Conservation (phyloP, 805 yeast species). For the Ogataea wickerhamii region DNA sequence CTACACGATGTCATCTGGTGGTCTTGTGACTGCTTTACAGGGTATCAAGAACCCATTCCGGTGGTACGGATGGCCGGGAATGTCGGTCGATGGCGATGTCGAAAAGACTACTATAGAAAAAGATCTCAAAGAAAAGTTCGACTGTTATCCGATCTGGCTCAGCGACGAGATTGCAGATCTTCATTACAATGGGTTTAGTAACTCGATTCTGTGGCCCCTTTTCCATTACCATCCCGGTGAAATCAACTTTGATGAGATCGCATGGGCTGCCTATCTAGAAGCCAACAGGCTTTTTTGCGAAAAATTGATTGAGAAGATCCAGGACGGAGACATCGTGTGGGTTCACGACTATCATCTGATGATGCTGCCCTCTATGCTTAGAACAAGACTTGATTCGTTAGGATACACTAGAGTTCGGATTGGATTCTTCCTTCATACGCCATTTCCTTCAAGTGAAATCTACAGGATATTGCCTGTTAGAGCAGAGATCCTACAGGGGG, state of each 20-base stretch:
- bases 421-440: slow-evolving; percentile 95
- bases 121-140: slow-evolving; percentile 73
- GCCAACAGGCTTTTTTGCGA: slow-evolving; percentile 83
- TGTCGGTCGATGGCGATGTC: slow-evolving; percentile 68
- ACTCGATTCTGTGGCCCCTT: slow-evolving; percentile 94
- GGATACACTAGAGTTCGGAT: slow-evolving; percentile 57
- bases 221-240: slow-evolving; percentile 99
- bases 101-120: slow-evolving; percentile 66
- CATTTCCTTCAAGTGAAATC: slow-evolving; percentile 96
- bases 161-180: slow-evolving; percentile 89
- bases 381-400: slow-evolving; percentile 52
- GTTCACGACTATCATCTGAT: slow-evolving; percentile 96
- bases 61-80: slow-evolving; percentile 99
- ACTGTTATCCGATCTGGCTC: slow-evolving; percentile 85
- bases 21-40: slow-evolving; percentile 91
- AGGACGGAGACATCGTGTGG: slow-evolving; percentile 90
- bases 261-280: slow-evolving; percentile 96
- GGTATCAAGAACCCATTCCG: slow-evolving; percentile 87
- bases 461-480: slow-evolving; percentile 95
- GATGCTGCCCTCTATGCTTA: slow-evolving; percentile 86
- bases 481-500: slow-evolving; percentile 86
- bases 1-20: slow-evolving; percentile 95
- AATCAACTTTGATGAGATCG: slow-evolving; percentile 94
- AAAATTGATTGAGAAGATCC: slow-evolving; percentile 62
- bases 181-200: slow-evolving; percentile 94